Percentiles rank a stretch among this genome's conserved stretches.
phyloP scores from a whole-genome alignment of 2,329 filamentous ascomycete species.

The Raffaelea albimanens region DNA sequence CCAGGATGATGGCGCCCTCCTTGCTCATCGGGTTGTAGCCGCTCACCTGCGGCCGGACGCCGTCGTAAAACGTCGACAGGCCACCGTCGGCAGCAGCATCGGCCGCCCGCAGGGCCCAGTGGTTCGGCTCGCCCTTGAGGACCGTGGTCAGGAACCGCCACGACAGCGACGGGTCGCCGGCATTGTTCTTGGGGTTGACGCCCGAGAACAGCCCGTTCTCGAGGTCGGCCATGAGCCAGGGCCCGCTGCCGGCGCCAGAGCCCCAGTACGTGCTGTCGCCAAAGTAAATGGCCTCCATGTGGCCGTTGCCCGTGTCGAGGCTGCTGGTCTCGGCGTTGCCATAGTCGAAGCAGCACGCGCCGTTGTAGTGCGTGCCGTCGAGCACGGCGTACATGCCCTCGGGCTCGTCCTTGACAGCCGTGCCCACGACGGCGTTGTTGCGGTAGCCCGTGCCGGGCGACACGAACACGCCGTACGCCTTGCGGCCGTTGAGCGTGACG shows the following conservation, averaged over 20 bases:
- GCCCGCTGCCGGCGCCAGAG: conserved; percentile 45
- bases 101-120: conserved; percentile 51
- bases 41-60: conserved; percentile 36
- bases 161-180: conserved; percentile 40
- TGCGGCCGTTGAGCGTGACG: conserved; percentile 49
- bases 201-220: conserved; percentile 60
- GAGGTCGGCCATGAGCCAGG: conserved; percentile 62
- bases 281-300: conserved; percentile 63
- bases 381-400: conserved; percentile 53
- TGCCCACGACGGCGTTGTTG: conserved; percentile 42
- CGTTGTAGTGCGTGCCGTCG: conserved; percentile 51
- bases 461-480: conserved; percentile 55
- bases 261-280: conserved; percentile 47
- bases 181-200: conserved; percentile 31
- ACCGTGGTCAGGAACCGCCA: conserved; percentile 47
- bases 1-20: conserved; percentile 57
- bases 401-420: conserved; percentile 42
- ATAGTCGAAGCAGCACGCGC: conserved; percentile 47
- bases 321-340: conserved; percentile 46
- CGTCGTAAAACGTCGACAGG: conserved; percentile 50
- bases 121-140: conserved; percentile 45
- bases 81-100: conserved; percentile 40
- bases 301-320: conserved; percentile 47
- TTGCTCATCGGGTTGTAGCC: conserved; percentile 57
- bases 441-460: conserved; percentile 55